phyloP scores from a whole-genome alignment of 257 asterid species.

The Prunella vulgaris region DNA sequence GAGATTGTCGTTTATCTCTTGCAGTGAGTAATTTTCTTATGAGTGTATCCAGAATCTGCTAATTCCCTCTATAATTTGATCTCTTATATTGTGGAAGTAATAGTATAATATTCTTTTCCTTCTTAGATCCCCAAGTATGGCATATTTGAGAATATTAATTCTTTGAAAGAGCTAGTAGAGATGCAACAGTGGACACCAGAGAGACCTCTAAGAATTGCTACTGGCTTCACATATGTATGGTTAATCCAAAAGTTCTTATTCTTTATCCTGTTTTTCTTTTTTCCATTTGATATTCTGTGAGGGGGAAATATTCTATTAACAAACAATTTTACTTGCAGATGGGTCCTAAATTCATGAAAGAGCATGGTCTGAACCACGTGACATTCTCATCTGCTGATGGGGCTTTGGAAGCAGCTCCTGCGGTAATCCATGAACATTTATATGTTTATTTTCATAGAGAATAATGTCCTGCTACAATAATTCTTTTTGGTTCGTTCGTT shows the following conservation, averaged over 20 bases:
- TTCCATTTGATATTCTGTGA: not conserved
- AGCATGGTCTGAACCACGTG: constrained; percentile 69
- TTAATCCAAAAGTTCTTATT: constrained; percentile 5
- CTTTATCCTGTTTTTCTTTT: not conserved
- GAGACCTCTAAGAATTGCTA: constrained; percentile 95
- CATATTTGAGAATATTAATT: constrained; percentile 84
- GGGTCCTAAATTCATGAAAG: constrained; percentile 89
- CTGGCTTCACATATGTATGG: constrained; percentile 87
- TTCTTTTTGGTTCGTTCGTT: no score
- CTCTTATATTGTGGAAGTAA: constrained; percentile 15
- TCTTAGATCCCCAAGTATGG: constrained; percentile 93
- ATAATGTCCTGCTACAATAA: not conserved
- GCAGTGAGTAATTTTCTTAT: constrained; percentile 54
- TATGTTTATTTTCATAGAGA: constrained; percentile 2
- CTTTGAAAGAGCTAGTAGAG: constrained; percentile 74
- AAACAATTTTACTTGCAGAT: constrained; percentile 44
- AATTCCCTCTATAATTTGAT: not conserved
- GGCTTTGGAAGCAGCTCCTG: constrained; percentile 98
- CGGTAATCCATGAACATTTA: constrained; percentile 41
- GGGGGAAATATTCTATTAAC: constrained; percentile 9
- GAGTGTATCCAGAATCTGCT: not conserved
- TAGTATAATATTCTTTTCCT: constrained; percentile 14
- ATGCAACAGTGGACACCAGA: constrained; percentile 97
- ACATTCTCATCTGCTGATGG: constrained; percentile 95
- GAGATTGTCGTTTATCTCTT: constrained; percentile 89